Base-by-base conservation (phyloP, 768 basidiomycete genomes). In the Melanogaster broomeanus region DNA sequence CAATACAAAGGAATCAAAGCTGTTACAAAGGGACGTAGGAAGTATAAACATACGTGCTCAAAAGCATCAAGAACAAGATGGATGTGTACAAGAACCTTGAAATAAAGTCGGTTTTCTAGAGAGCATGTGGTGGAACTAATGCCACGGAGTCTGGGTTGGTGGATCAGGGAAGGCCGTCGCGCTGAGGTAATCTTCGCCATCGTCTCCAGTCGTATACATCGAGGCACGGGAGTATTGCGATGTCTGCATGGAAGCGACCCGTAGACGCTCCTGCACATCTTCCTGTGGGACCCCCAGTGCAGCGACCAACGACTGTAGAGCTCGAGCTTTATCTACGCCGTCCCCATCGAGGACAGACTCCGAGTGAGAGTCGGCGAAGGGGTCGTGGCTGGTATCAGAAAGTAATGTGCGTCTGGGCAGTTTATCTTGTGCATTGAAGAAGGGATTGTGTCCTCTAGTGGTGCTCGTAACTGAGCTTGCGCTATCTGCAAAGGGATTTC, bases 301-400 rank as follows among this genome's bases (percentile, higher is more conserved):
- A 19, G 82, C 85, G 51, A 88, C 78, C 45, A 88, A 73, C n/a
- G 83, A 84, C 61, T 74, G 75, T 57, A 88, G 67, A 15, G 85
- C 84, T 40, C 75, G 77, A 46, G 81, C 76, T 42, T 75, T 80
- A 54, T 72, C 77, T 12, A 72, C 63, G 21, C 65, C 55, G 3
- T 77, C 8, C 24, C 58, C 45, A 22, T 44, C 54, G 21, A 66
- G 63, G 1, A 67, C 47, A 5, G 53, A 52, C 54, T 79, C 75
- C 12, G 60, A 51, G 19, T 61, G 52, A 25, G 70, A 49, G 34
- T 61, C 80, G 24, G 65, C 61, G 60, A 84, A 83, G 3, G 77
- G 78, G 52, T 78, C 72, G 52, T 57, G 43, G 9, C 39, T 52
- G 18, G 56, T 24, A 18, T 56, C 49, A 1, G 63, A 42, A 22